phyloP scores from a whole-genome alignment of 257 asterid genomes.

The Solanum bulbocastanum region DNA sequence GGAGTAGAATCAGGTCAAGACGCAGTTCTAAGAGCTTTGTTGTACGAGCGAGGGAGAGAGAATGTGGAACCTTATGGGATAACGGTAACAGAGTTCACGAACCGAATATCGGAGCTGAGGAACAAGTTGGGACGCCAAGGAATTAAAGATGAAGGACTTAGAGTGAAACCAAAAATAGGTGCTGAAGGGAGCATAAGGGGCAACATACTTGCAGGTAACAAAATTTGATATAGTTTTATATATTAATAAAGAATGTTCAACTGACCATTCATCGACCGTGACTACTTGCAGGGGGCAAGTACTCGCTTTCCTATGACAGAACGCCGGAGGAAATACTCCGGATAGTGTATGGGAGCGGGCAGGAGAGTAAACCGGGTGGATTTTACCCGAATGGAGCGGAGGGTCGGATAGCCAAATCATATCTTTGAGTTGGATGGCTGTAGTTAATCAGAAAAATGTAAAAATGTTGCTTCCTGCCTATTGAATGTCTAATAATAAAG shows the following conservation, averaged over 20 bases:
- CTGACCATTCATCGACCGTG: neutral
- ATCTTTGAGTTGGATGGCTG: neutral
- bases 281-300: constrained; percentile 19
- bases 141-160: constrained; percentile 65
- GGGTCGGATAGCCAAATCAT: constrained; percentile 60
- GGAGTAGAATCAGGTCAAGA: constrained; percentile 76
- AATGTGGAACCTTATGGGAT: constrained; percentile 31
- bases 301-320: constrained; percentile 45
- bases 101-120: constrained; percentile 37
- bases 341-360: constrained; percentile 54
- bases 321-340: constrained; percentile 66
- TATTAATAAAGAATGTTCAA: neutral
- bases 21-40: constrained; percentile 40
- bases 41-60: constrained; percentile 27
- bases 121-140: constrained; percentile 47
- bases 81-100: constrained; percentile 47
- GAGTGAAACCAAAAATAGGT: constrained; percentile 25
- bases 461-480: neutral
- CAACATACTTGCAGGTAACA: constrained; percentile 11
- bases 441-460: neutral
- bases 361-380: constrained; percentile 53
- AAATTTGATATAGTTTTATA: too few relatives aligned
- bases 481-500: neutral
- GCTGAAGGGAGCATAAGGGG: constrained; percentile 53
- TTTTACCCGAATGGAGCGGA: constrained; percentile 68